A percentile compares a stretch with the other conserved stretches of the same genome.
Evolutionary conservation across 2,329 filamentous ascomycete genomes (phyloP).

Genomic region (Cryphonectria parasitica): DNA sequence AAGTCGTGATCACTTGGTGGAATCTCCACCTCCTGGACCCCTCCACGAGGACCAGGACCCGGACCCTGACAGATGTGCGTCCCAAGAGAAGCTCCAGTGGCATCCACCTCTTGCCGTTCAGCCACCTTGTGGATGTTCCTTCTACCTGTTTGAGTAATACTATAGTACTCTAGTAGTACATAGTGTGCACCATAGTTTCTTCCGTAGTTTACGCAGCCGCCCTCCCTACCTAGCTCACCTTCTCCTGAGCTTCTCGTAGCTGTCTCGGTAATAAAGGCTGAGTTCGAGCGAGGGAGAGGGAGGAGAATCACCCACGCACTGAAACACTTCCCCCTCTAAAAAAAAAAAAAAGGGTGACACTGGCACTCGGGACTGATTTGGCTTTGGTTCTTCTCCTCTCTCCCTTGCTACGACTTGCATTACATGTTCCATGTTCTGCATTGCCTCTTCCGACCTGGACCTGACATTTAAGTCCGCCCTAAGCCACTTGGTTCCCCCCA

Average conservation of each 20-base stretch:
- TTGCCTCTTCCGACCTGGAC: constrained; percentile 2
- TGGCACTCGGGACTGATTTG: background rate
- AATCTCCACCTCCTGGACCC: background rate
- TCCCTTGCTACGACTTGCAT: constrained; percentile 1
- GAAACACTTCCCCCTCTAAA: background rate
- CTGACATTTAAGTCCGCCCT: constrained; percentile 2
- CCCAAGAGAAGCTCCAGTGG: background rate
- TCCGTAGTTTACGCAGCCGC: background rate
- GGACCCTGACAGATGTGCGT: background rate
- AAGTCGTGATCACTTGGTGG: background rate
- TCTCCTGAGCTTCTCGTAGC: background rate
- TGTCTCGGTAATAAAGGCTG: background rate
- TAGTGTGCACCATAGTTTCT: background rate
- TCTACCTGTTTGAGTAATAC: background rate
- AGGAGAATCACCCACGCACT: background rate
- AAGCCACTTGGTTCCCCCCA: background rate
- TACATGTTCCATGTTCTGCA: background rate
- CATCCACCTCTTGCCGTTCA: constrained; percentile 1
- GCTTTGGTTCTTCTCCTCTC: background rate
- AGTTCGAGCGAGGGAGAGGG: background rate
- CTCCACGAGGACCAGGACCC: background rate
- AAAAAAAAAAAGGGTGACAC: constrained; percentile 1
- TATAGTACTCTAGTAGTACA: background rate
- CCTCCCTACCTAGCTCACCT: background rate
- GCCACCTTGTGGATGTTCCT: background rate